These are phyloP conservation scores for Xylariaceae sp. DNA, from an alignment of 2,329 filamentous ascomycete species.

Conservation along the genomic window DNA sequence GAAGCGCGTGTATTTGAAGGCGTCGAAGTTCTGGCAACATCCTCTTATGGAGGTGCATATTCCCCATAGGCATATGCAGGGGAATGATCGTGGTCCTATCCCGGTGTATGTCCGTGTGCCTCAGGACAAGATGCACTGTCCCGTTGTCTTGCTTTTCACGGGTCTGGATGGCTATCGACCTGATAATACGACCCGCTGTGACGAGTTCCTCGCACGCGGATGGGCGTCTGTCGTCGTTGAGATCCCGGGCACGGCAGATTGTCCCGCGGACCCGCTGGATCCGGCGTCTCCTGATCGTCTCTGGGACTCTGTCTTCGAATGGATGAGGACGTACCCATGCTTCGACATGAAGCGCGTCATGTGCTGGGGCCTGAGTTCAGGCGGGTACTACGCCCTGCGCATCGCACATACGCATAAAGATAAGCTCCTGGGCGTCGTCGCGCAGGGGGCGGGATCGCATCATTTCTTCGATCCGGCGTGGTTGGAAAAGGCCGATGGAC, in stretches of 20 bases:
- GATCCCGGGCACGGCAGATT: slow-evolving; percentile 64
- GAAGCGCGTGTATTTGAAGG: slow-evolving; percentile 59
- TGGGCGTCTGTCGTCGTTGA: slow-evolving; percentile 60
- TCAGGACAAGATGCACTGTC: slow-evolving; percentile 33
- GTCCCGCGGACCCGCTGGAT: slow-evolving; percentile 57
- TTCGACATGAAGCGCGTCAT: slow-evolving; percentile 55
- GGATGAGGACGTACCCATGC: slow-evolving; percentile 42
- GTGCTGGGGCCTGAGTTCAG: slow-evolving; percentile 60
- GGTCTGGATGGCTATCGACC: slow-evolving; percentile 59
- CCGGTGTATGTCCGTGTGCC: slow-evolving; percentile 63
- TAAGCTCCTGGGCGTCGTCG: slow-evolving; percentile 50
- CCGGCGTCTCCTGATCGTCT: slow-evolving; percentile 55
- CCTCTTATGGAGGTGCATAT: slow-evolving; percentile 59
- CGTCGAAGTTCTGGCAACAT: slow-evolving; percentile 46
- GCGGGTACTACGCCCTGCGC: slow-evolving; percentile 63
- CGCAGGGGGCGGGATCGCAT: slow-evolving; percentile 59
- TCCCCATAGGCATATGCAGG: slow-evolving; percentile 48
- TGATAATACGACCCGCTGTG: slow-evolving; percentile 55
- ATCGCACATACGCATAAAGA: slow-evolving; percentile 61
- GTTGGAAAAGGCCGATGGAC: slow-evolving; percentile 57
- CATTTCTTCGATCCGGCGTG: slow-evolving; percentile 56
- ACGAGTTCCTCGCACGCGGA: slow-evolving; percentile 58
- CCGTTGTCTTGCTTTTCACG: slow-evolving; percentile 53
- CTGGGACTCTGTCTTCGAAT: slow-evolving; percentile 57
- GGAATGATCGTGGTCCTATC: slow-evolving; percentile 50